phyloP scores from a whole-genome alignment of 2,329 filamentous ascomycete genomes.

The Botrytis byssoidea region DNA sequence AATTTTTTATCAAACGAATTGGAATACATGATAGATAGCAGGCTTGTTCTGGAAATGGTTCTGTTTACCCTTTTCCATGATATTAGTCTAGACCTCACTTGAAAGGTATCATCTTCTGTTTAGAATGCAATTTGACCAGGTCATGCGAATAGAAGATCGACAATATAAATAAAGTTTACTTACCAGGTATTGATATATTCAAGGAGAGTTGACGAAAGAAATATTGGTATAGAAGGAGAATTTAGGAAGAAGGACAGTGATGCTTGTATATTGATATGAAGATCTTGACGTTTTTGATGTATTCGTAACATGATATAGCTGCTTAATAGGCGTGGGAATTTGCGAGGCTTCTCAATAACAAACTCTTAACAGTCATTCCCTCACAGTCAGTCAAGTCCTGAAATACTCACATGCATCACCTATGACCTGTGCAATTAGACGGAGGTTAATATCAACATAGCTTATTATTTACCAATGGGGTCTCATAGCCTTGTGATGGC shows the following conservation, averaged over 20 bases:
- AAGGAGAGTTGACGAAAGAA: not conserved
- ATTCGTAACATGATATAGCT: not conserved
- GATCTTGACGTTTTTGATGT: not conserved
- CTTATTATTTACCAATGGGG: not conserved
- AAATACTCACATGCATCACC: not conserved
- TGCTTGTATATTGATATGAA: constrained; percentile 1
- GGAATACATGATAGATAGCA: constrained; percentile 10
- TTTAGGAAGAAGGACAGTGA: no score
- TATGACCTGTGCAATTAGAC: not conserved
- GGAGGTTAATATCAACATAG: not conserved
- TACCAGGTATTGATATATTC: not conserved
- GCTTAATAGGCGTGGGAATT: not conserved
- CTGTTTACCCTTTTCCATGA: constrained; percentile 13
- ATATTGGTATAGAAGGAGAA: not conserved
- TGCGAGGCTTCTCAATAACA: constrained; percentile 1
- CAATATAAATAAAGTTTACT: not conserved
- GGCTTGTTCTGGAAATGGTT: constrained; percentile 10
- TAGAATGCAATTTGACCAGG: not conserved
- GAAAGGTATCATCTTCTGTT: not conserved
- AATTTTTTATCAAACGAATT: not conserved
- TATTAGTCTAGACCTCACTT: constrained; percentile 19
- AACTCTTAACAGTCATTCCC: not conserved
- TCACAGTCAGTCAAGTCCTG: not conserved
- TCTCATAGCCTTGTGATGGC: not conserved
- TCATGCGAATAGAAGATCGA: not conserved